Base-by-base conservation (phyloP, 768 basidiomycete genomes). In the Tremella mesenterica region DNA sequence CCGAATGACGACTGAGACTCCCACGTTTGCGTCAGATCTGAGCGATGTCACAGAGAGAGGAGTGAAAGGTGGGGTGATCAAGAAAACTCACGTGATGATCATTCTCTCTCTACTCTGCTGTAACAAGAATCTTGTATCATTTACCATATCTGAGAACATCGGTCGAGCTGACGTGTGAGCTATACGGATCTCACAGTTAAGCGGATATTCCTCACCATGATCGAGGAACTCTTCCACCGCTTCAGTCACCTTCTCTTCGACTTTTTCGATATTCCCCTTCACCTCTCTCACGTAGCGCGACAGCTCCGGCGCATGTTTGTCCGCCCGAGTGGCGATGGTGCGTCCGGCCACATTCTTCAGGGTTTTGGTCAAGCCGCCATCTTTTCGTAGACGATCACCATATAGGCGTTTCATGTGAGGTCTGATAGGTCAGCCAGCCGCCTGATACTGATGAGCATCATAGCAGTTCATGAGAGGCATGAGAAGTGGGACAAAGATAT, bases 381-480 rank as follows among this genome's bases (percentile, higher is more conserved):
- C 93, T 74, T 91, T 89, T 58, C 95, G 84, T 12, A 99, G 77
- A 13, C 86, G 83, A 65, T 92, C 83, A 2, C 95, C 93, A 72
- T 99, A 99, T 18, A 97, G 78, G 70, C 88, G 90, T 57, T 81
- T 83, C 95, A 97, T 97, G 74, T 97, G 95, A n/a, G 95, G 95
- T 62, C 93, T 97, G 12, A 3, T 14, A n/a, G n/a, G n/a, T n/a
- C n/a, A n/a, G n/a, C 18, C n/a, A 39, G 27, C 23, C 12, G 26
- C 4, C 26, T 27, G 27, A 41, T 16, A 5, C 13, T 43, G n/a
- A n/a, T n/a, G n/a, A n/a, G n/a, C n/a, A n/a, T n/a, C n/a, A n/a
- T 18, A 46, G 36, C 47, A 27, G 13, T 34, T 41, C 6, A 5
- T 41, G 38, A 14, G n/a, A n/a, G n/a, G 5, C 23, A 4, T 23